Conservation (phyloP, 2,329 filamentous ascomycete genomes). For the Colletotrichum sp. region DNA sequence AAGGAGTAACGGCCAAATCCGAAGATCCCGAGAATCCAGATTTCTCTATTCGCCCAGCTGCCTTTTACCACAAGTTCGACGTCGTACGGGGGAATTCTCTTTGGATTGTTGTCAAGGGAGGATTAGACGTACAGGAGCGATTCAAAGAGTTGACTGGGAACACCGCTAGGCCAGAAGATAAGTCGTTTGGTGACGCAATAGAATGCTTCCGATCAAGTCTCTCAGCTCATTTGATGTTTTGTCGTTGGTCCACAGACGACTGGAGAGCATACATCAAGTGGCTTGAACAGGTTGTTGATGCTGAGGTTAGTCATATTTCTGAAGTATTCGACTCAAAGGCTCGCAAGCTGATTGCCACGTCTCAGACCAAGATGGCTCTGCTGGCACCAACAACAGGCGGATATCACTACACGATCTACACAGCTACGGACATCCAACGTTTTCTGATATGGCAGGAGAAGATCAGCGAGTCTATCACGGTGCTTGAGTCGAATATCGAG, state of each 20-base stretch:
- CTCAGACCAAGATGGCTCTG: too few species aligned
- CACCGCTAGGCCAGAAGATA: background rate
- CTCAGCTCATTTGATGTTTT: background rate
- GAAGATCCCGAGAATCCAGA: too few species aligned
- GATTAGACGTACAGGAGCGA: background rate
- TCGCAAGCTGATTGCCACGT: too few species aligned
- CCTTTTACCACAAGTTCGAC: background rate
- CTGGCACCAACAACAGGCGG: background rate
- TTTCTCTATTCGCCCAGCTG: too few species aligned
- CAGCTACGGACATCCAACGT: background rate
- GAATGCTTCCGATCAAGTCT: background rate
- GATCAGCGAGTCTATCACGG: background rate
- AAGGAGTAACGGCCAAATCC: background rate
- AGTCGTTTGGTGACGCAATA: background rate
- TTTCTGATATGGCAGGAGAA: background rate
- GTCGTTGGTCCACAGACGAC: background rate
- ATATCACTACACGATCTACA: background rate
- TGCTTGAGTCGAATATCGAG: background rate
- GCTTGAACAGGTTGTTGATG: too few species aligned
- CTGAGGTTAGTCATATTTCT: too few species aligned
- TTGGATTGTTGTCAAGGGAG: background rate
- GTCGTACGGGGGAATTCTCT: background rate
- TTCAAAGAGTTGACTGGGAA: background rate
- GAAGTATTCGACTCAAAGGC: too few species aligned
- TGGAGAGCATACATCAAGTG: background rate